These are phyloP conservation scores for Rhodotorula toruloides DNA, from an alignment of 768 basidiomycete genomes.

Conservation along the genomic window DNA sequence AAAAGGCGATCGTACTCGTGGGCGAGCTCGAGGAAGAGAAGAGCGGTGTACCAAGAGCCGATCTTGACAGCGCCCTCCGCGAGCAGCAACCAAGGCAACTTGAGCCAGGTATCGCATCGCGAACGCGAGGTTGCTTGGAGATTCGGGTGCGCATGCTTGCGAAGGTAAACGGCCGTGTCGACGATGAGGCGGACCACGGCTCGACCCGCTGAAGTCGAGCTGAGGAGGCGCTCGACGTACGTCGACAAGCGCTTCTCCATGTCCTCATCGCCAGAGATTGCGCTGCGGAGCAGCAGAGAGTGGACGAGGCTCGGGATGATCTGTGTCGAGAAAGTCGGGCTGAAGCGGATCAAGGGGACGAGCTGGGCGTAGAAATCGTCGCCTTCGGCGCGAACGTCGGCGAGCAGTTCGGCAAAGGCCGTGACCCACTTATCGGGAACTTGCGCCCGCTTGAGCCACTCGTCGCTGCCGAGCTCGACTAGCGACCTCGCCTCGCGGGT, in stretches of 20 bases:
- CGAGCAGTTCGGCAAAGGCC: slow-evolving; percentile 26
- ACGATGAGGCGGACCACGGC: slow-evolving; percentile 59
- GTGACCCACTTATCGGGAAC: slow-evolving; percentile 20
- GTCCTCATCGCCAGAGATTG: neutral
- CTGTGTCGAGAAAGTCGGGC: slow-evolving; percentile 59
- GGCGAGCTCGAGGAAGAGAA: slow-evolving; percentile 81
- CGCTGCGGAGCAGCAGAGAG: slow-evolving; percentile 52
- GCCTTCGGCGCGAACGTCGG: slow-evolving; percentile 24
- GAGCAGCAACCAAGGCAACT: slow-evolving; percentile 66
- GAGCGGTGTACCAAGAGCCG: slow-evolving; percentile 79
- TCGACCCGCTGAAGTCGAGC: slow-evolving; percentile 47
- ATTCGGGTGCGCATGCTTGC: slow-evolving; percentile 56
- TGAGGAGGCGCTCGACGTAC: slow-evolving; percentile 60
- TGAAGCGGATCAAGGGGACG: slow-evolving; percentile 55
- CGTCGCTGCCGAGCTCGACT: neutral
- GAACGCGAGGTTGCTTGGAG: slow-evolving; percentile 50
- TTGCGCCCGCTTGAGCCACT: neutral
- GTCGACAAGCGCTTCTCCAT: slow-evolving; percentile 46
- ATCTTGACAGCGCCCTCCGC: slow-evolving; percentile 67
- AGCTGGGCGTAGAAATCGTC: slow-evolving; percentile 68
- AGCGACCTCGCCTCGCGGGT: neutral
- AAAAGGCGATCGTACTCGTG: slow-evolving; percentile 52
- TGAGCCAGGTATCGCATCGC: slow-evolving; percentile 60
- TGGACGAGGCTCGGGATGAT: slow-evolving; percentile 73
- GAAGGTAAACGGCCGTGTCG: slow-evolving; percentile 71